A percentile compares a stretch with the other conserved stretches of the same genome.
These are phyloP conservation scores for Trametes sanguinea DNA, from an alignment of 768 basidiomycete species.

Conservation along the genomic window DNA sequence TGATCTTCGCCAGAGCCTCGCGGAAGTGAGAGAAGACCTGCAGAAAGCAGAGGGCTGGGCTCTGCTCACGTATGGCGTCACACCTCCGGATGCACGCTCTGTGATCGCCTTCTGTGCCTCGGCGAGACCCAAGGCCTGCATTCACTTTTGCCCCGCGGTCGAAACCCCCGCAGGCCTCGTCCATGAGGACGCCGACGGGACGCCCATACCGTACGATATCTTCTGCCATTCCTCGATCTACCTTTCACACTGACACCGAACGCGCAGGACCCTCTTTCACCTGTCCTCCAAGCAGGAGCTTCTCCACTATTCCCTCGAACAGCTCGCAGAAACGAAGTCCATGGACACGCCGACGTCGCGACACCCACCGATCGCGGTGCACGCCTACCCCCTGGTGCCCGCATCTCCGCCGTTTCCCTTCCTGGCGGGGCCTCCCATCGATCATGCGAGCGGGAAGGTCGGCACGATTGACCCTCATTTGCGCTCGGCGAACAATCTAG, in stretches of 20 bases:
- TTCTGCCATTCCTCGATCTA: neutral
- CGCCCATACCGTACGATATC: constrained; percentile 33
- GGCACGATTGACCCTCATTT: constrained; percentile 34
- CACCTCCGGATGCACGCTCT: neutral
- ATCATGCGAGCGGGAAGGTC: constrained; percentile 26
- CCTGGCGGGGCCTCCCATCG: constrained; percentile 35
- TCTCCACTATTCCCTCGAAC: constrained; percentile 35
- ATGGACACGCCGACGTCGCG: constrained; percentile 30
- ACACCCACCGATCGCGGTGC: constrained; percentile 34
- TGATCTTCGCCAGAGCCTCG: constrained; percentile 25
- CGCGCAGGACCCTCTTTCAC: constrained; percentile 38
- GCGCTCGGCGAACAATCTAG: constrained; percentile 41
- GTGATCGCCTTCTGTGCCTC: constrained; percentile 1
- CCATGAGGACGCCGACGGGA: constrained; percentile 27
- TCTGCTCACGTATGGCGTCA: constrained; percentile 23
- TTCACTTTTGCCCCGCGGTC: constrained; percentile 39
- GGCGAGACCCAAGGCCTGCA: constrained; percentile 31
- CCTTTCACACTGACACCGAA: neutral
- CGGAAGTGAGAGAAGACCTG: constrained; percentile 15
- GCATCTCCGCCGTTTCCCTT: constrained; percentile 42
- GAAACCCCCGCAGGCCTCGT: constrained; percentile 32
- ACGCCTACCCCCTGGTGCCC: constrained; percentile 41
- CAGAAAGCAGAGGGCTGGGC: constrained; percentile 12
- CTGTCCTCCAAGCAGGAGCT: constrained; percentile 39
- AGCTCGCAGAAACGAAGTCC: constrained; percentile 28